Percentiles rank a stretch among this genome's conserved stretches.
Evolutionary conservation across 1,284 basidiomycete species (phyloP).

Genomic region (Veloboletus limbatus): DNA sequence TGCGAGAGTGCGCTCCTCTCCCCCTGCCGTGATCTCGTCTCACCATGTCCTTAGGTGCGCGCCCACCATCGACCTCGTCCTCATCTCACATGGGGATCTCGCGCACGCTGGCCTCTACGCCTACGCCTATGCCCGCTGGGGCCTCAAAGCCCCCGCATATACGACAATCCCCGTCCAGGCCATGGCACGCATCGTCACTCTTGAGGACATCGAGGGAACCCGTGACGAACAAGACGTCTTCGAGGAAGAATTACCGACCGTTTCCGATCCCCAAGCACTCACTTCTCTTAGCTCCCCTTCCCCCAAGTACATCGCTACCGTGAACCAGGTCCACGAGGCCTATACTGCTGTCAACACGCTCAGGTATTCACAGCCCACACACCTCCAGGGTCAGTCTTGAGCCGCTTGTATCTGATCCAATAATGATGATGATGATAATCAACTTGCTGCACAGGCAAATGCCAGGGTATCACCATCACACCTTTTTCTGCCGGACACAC

Average conservation of each 20-base stretch:
- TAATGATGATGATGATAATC: conserved; percentile 3
- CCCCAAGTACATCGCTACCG: conserved; percentile 69
- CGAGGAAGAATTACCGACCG: conserved; percentile 31
- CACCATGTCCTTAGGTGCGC: conserved; percentile 50
- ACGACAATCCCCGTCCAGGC: conserved; percentile 95
- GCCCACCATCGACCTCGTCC: conserved; percentile 78
- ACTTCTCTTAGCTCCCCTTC: conserved; percentile 30
- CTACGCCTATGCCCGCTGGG: conserved; percentile 87
- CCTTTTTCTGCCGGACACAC: conserved; percentile 97
- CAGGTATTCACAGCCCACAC: conserved; percentile 93
- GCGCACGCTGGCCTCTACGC: conserved; percentile 88
- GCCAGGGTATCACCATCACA: conserved; percentile 90
- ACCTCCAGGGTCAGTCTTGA: conserved; percentile 75
- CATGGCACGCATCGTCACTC: conserved; percentile 88
- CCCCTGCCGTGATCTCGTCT: conserved; percentile 7
- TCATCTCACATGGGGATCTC: conserved; percentile 92
- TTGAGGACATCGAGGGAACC: conserved; percentile 80
- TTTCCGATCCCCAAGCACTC: conserved; percentile 16
- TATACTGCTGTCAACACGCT: conserved; percentile 92
- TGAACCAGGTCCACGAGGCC: conserved; percentile 88
- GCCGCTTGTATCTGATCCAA: conserved; percentile 6
- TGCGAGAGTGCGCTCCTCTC: conserved; percentile 56
- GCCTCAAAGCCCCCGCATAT: conserved; percentile 90
- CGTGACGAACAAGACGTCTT: conserved; percentile 73
- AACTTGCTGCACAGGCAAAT: conserved; percentile 58